phyloP scores from a whole-genome alignment of 1,284 basidiomycete species.

The Moesziomyces aphidis region DNA sequence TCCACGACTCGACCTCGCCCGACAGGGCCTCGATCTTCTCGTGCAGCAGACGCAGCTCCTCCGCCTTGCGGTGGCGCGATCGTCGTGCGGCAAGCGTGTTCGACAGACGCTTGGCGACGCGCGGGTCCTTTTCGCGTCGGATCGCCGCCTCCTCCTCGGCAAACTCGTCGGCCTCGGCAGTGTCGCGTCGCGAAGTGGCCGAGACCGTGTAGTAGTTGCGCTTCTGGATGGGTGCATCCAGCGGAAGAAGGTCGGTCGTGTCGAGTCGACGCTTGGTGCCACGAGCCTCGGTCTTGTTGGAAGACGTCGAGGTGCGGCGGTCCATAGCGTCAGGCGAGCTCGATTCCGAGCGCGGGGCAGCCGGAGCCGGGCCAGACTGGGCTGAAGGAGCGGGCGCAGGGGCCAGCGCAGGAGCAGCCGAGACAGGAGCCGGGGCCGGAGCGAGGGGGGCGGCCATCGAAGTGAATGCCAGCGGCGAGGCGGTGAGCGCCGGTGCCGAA shows the following conservation, averaged over 20 bases:
- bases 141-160: conserved; percentile 48
- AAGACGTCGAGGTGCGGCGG: conserved; percentile 33
- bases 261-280: conserved; percentile 61
- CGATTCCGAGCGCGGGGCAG: conserved; percentile 4
- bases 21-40: conserved; percentile 60
- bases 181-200: conserved; percentile 62
- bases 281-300: conserved; percentile 25
- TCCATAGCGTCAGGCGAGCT: conserved; percentile 21
- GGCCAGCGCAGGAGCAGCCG: conserved; percentile 16
- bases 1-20: conserved; percentile 60
- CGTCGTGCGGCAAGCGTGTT: conserved; percentile 67
- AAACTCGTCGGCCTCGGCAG: conserved; percentile 35
- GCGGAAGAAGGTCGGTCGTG: conserved; percentile 60
- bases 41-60: conserved; percentile 60
- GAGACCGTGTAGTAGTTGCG: conserved; percentile 63
- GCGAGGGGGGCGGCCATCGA: conserved; percentile 20
- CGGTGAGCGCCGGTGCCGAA: conserved; percentile 29
- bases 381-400: conserved; percentile 5
- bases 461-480: conserved; percentile 48
- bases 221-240: conserved; percentile 66
- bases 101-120: conserved; percentile 64
- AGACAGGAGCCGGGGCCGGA: conserved; percentile 12
- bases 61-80: conserved; percentile 64
- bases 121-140: conserved; percentile 56
- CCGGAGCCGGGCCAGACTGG: not conserved